Base-by-base conservation (phyloP, 2,329 filamentous ascomycete genomes). In the Colletotrichum somersetense region DNA sequence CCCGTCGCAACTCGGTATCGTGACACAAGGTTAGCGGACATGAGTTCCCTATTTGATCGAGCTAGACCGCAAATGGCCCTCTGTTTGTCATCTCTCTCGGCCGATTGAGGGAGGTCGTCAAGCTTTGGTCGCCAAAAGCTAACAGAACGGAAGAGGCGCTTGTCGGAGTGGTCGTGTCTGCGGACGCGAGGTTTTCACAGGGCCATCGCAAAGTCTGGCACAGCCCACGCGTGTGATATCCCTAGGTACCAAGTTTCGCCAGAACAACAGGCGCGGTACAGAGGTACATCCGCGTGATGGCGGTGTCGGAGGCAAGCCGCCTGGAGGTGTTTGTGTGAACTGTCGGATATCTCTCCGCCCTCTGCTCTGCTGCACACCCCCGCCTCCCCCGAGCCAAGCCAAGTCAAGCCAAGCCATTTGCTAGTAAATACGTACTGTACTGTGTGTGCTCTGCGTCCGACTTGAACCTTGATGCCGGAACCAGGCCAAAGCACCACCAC, bases 341-440 rank as follows among this genome's bases (percentile, higher is more conserved):
- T 63, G 57, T 72, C 69, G 69, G 69, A 72, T 72, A 69, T 69
- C 69, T 72, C 69, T 69, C 69, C 69, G 68, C 68, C 59, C 58
- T 2, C 40, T 40, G 38, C 40, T 46, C 35, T 26, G 48, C n/a
- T 48, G 46, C 46, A 23, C 46, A 12, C 46, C 10, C 10, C 44
- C 20, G 8, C 33, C 55, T 35, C 38, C 53, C 53, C 44, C 33
- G 38, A 66, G 53, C 62, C 50, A 40, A 66, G 53, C 62, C 50
- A 40, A 30, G 30, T 4, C 30, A 46, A 58, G 40, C 42, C 33
- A 55, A 66, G 53, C 62, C 50, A 40, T 48, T 48, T 48, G n/a
- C n/a, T 40, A 26, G 30, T 33, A 23, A 30, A 30, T 30, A 30
- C 30, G 30, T 30, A 30, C 30, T 30, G 12, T 40, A 14, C 50